Evolutionary conservation across 805 yeast genomes (phyloP).

Genomic region (Saturnispora kantuleensis): DNA sequence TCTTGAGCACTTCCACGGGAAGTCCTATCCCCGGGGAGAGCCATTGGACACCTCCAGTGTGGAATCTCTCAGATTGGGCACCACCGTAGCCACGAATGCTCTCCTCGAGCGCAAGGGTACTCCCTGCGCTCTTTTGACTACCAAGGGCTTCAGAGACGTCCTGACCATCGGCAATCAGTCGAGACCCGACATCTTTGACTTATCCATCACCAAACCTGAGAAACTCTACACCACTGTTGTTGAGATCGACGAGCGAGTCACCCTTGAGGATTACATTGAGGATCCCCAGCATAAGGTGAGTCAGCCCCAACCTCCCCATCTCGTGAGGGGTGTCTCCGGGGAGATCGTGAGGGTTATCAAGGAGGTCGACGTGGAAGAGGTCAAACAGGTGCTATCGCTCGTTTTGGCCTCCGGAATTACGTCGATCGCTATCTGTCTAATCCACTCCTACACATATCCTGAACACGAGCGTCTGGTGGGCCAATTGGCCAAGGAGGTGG

Average conservation of each 20-base stretch:
- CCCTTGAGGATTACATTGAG: conserved; percentile 71
- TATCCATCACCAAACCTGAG: conserved; percentile 62
- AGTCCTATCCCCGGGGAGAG: conserved; percentile 45
- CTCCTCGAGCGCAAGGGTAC: conserved; percentile 89
- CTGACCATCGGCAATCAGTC: conserved; percentile 84
- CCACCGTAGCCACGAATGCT: conserved; percentile 95
- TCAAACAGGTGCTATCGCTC: conserved; percentile 32
- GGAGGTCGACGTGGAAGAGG: conserved; percentile 36
- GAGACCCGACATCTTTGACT: conserved; percentile 81
- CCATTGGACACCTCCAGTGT: conserved; percentile 56
- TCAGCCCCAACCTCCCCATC: conserved; percentile 14
- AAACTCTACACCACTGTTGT: conserved; percentile 66
- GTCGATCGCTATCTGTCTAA: conserved; percentile 61
- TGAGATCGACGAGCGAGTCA: conserved; percentile 86
- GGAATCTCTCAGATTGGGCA: conserved; percentile 75
- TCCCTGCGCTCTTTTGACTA: conserved; percentile 72
- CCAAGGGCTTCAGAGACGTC: conserved; percentile 82
- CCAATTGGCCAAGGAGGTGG: conserved; percentile 49
- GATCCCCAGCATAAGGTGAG: conserved; percentile 39
- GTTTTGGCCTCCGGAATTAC: conserved; percentile 49
- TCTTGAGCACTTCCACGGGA: conserved; percentile 48
- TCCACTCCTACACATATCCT: conserved; percentile 68
- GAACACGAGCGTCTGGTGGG: conserved; percentile 57
- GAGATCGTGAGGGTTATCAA: conserved; percentile 53
- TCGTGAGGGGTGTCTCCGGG: conserved; percentile 53